Base-by-base conservation (phyloP, 345 rosid genomes). In the Brassica cretica region DNA sequence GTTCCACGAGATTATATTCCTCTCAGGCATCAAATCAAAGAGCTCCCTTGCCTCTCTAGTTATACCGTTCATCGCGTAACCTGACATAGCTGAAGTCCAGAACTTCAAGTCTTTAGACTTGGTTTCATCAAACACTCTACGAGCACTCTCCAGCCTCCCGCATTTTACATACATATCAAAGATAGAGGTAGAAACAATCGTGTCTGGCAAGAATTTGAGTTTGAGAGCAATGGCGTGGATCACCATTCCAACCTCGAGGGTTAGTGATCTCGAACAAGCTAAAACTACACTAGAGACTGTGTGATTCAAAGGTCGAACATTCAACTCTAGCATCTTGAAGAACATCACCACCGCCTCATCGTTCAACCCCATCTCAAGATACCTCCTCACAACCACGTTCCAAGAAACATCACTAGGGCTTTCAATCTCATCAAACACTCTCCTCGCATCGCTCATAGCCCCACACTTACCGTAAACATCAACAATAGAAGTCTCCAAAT, bases 311-410 rank as follows among this genome's bases (percentile, higher is more conserved):
- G 97, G 97, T 46, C 79, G 83, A 46, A 79, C 58, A 75, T 82
- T 76, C 61, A 81, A 68, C 80, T 72, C 72, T 5, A 87, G 68
- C 89, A 90, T 87, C 79, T 81, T 85, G 70, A 80, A 87, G 69
- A 94, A 90, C 91, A 94, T 81, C 21, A 29, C 51, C 33, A 91
- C 79, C 0, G 93, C 90, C 78, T 90, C 94, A 65, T 75, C 84
- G 58, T 68, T 83, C 78, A 73, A 75, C 11, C 94, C 97, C 37
- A 82, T 83, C 80, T 89, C 97, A 66, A 92, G 87, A 82, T 89
- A 90, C 83, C 94, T 76, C 73, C 98, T 82, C 25, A 92, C 82
- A n/a, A 92, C 89, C 75, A 92, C 94, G 78, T 94, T 90, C 97
- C 98, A 94, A 2, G 97, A 87, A 69, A 94, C 89, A 60, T 81